phyloP scores from a whole-genome alignment of 2,329 filamentous ascomycete genomes.

The Penicillium sp. region DNA sequence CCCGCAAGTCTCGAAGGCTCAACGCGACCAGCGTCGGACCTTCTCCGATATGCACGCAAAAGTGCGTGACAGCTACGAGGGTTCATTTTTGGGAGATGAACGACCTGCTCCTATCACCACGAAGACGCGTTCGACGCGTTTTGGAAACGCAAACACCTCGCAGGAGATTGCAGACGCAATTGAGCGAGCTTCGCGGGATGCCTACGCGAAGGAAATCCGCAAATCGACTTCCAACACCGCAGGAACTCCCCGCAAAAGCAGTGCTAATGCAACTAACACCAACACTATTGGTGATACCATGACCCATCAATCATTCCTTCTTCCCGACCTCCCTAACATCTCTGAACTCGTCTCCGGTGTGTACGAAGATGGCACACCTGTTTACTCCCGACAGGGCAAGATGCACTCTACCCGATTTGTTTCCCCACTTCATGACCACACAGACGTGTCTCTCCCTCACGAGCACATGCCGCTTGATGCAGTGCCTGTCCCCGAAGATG shows the following conservation, averaged over 20 bases:
- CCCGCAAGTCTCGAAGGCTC: conserved; percentile 39
- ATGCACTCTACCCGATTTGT: conserved; percentile 55
- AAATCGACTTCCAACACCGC: conserved; percentile 23
- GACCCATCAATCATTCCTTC: conserved; percentile 60
- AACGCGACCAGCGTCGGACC: conserved; percentile 46
- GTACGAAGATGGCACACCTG: conserved; percentile 58
- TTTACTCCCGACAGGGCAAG: conserved; percentile 53
- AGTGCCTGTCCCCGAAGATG: conserved; percentile 60
- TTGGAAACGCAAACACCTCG: conserved; percentile 49
- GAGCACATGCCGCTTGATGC: conserved; percentile 53
- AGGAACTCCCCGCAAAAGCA: conserved; percentile 25
- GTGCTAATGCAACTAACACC: conserved; percentile 29
- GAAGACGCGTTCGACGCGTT: conserved; percentile 56
- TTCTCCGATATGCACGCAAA: conserved; percentile 59
- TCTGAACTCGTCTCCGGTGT: conserved; percentile 62
- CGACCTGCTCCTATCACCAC: conserved; percentile 46
- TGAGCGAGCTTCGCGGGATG: conserved; percentile 39
- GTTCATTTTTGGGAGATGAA: conserved; percentile 53
- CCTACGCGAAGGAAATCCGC: conserved; percentile 34
- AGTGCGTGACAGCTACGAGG: conserved; percentile 53
- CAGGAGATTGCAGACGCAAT: conserved; percentile 42
- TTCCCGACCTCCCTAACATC: conserved; percentile 61
- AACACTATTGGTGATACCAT: conserved; percentile 46
- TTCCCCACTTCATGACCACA: conserved; percentile 44
- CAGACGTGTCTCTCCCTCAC: conserved; percentile 33